phyloP scores from a whole-genome alignment of 1,284 basidiomycete species.

The Cutaneotrichosporon sp. region DNA sequence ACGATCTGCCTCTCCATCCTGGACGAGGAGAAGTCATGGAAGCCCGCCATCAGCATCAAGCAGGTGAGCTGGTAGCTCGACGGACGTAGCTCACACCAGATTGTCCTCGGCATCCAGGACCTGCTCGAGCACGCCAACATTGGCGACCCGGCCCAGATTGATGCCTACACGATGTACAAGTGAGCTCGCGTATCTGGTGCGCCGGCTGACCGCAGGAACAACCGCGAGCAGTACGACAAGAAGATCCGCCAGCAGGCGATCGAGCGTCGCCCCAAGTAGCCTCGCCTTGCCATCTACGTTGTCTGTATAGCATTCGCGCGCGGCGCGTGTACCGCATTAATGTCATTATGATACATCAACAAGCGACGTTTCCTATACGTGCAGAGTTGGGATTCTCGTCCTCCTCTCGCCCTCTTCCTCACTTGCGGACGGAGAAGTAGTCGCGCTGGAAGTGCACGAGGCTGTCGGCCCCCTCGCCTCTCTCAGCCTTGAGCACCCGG shows the following conservation, averaged over 20 bases:
- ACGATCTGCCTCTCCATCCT: conserved; percentile 98
- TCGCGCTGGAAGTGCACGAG: conserved; percentile 42
- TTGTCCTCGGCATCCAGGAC: conserved; percentile 93
- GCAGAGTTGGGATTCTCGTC: neutral
- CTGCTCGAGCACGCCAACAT: conserved; percentile 92
- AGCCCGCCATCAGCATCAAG: conserved; percentile 98
- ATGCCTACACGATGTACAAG: conserved; percentile 98
- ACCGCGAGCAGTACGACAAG: conserved; percentile 84
- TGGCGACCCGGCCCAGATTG: conserved; percentile 92
- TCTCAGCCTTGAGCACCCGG: conserved; percentile 34
- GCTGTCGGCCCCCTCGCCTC: conserved; percentile 24
- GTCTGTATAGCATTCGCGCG: neutral
- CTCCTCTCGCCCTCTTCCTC: too few species aligned
- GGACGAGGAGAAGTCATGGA: conserved; percentile 99
- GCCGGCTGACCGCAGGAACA: conserved; percentile 64
- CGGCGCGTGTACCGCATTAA: neutral
- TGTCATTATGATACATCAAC: neutral
- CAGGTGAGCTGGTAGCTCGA: conserved; percentile 64
- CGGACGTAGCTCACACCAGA: conserved; percentile 58
- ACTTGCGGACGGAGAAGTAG: conserved; percentile 24
- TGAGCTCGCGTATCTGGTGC: conserved; percentile 56
- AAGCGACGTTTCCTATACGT: neutral
- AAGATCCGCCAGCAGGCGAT: conserved; percentile 77
- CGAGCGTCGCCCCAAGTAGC: conserved; percentile 69
- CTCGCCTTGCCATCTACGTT: neutral